Percentiles rank a stretch among this genome's conserved stretches.
These are phyloP conservation scores for Symbiodinium pilosum DNA, from an alignment of 73 alveolate species.

Conservation along the genomic window DNA sequence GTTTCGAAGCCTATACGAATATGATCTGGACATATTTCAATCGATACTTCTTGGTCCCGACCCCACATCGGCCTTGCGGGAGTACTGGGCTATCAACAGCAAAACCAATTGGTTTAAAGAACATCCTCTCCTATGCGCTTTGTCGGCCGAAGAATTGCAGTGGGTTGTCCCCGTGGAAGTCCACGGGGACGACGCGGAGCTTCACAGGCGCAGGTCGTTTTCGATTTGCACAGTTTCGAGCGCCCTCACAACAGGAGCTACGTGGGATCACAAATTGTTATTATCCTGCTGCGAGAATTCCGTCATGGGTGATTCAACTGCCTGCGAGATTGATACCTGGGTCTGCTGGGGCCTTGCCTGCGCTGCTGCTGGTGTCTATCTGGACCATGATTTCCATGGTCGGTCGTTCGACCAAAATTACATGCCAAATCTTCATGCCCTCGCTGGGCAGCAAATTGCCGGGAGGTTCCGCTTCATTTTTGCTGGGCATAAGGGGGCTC, in stretches of 20 bases:
- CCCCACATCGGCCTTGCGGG: background rate
- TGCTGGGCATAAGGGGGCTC: conserved; percentile 18
- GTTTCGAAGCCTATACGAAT: background rate
- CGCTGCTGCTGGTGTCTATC: background rate
- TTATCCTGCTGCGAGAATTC: background rate
- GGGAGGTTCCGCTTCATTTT: background rate
- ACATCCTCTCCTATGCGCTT: background rate
- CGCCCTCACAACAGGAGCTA: background rate
- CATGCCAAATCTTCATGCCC: background rate
- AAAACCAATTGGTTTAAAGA: background rate
- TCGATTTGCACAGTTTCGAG: background rate
- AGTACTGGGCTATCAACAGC: background rate
- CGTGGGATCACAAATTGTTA: background rate
- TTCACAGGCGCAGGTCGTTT: background rate
- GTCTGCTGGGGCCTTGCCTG: background rate
- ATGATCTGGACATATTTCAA: background rate
- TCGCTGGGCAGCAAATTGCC: background rate
- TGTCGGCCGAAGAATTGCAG: background rate
- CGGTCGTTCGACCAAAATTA: background rate
- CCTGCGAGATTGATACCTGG: background rate
- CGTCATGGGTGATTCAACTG: background rate
- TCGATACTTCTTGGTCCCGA: background rate
- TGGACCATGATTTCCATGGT: background rate
- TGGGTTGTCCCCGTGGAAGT: background rate
- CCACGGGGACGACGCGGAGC: conserved; percentile 38